These are phyloP conservation scores for Ceratocystis albifundus DNA, from an alignment of 2,329 filamentous ascomycete species.

Conservation along the genomic window DNA sequence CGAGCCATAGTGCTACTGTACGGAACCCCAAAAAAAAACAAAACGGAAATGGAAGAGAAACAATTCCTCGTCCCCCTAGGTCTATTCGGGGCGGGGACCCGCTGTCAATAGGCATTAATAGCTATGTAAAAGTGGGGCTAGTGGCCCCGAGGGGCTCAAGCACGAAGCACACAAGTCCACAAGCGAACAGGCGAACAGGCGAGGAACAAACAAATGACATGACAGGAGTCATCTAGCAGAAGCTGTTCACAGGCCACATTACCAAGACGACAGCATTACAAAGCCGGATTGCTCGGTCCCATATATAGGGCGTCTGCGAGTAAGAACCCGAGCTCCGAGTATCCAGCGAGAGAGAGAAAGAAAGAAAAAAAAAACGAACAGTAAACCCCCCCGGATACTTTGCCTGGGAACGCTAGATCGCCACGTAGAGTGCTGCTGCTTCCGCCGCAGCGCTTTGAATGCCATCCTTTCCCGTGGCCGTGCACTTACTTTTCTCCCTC, in stretches of 20 bases:
- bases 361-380: too few species aligned
- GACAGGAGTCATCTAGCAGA: neutral
- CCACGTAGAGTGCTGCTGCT: slow-evolving; percentile 3
- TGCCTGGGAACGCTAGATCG: slow-evolving; percentile 7
- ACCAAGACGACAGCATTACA: too few species aligned
- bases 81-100: neutral
- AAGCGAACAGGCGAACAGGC: neutral
- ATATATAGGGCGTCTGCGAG: too few species aligned
- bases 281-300: too few species aligned
- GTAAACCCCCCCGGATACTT: neutral
- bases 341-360: neutral
- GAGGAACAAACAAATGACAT: neutral
- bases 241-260: too few species aligned
- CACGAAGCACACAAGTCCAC: neutral
- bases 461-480: slow-evolving; percentile 10
- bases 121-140: neutral
- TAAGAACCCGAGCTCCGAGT: neutral
- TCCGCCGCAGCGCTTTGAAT: slow-evolving; percentile 3
- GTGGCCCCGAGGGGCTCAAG: neutral
- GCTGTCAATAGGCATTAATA: neutral
- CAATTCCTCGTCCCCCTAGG: neutral
- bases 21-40: neutral
- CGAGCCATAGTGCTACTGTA: neutral
- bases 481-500: neutral
- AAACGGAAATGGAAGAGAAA: neutral